Base-by-base conservation (phyloP, 345 rosid species). In the Brassica carinata region DNA sequence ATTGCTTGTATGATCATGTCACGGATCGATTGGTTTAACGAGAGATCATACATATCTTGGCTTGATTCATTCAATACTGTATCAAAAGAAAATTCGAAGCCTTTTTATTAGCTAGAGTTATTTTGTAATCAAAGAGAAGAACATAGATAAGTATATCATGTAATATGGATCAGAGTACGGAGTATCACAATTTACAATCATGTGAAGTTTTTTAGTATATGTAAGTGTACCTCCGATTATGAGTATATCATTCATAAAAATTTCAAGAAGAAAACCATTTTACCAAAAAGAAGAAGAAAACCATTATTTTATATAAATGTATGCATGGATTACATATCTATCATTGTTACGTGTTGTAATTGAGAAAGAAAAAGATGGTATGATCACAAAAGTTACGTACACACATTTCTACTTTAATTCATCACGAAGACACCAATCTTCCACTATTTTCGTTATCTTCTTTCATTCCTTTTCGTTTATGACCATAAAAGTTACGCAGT, bases 391-490 rank as follows among this genome's bases (percentile, higher is more conserved):
- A 75, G 80, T 75, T 81, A 81, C 83, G 72, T 81, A 65, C 76
- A 75, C 68, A 70, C 68, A 69, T 53, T 69, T 75, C 70, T 75
- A 75, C 83, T 81, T 81, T 81, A 64, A 74, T 75, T 81, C 76
- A 69, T 81, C 76, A 75, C 68, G 84, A 81, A 81, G 77, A 30
- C 80, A 81, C 61, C 79, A 17, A 63, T 76, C 58, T 76, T 59
- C 80, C 84, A 71, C 58, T 76, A 71, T 70, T 64, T 75, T 81
- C 33, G n/a, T 80, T 75, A 76, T 71, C 80, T 76, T 66, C 69
- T 76, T 55, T 33, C 53, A 19, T 14, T 38, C 34, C 71, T 69
- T 70, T 40, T 71, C 72, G 72, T 71, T 40, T 71, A 65, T 65
- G 77, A 71, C 69, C 17, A 13, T 51, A 71, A 76, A 79, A 81